phyloP scores from a whole-genome alignment of 1,284 basidiomycete genomes.

The Moniliophthora roreri region DNA sequence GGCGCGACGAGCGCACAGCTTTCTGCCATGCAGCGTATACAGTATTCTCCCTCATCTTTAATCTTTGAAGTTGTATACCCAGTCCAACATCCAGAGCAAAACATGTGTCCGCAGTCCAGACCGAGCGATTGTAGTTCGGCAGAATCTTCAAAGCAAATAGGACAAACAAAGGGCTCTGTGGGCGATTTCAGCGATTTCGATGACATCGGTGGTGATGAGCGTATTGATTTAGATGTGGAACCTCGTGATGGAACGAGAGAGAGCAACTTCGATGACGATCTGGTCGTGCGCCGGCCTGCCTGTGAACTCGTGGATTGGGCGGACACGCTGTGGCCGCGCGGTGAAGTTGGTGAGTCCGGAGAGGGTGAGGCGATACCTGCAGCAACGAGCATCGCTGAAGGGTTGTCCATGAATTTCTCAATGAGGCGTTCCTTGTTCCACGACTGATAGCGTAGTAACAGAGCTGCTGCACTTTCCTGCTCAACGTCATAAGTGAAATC shows the following conservation, averaged over 20 bases:
- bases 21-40: constrained; percentile 92
- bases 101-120: constrained; percentile 79
- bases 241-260: constrained; percentile 19
- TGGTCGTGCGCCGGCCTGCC: constrained; percentile 33
- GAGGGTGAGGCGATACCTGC: constrained; percentile 59
- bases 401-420: constrained; percentile 93
- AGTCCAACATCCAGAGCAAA: constrained; percentile 87
- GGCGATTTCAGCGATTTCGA: constrained; percentile 30
- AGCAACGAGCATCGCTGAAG: constrained; percentile 64
- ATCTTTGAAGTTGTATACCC: constrained; percentile 88
- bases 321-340: constrained; percentile 23
- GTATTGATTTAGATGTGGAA: constrained; percentile 31
- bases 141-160: constrained; percentile 87
- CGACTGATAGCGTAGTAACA: constrained; percentile 82
- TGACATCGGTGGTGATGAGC: constrained; percentile 25
- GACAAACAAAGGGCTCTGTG: constrained; percentile 71
- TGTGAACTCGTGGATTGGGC: constrained; percentile 21
- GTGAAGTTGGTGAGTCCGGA: constrained; percentile 29
- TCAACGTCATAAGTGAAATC: constrained; percentile 4
- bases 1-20: constrained; percentile 80
- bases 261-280: constrained; percentile 42
- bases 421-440: constrained; percentile 99
- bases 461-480: constrained; percentile 59
- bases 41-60: constrained; percentile 85
- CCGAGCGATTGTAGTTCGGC: constrained; percentile 57